Evolutionary conservation across 805 yeast genomes (phyloP).

Genomic region (Cyberlindnera euphorbiiphila): DNA sequence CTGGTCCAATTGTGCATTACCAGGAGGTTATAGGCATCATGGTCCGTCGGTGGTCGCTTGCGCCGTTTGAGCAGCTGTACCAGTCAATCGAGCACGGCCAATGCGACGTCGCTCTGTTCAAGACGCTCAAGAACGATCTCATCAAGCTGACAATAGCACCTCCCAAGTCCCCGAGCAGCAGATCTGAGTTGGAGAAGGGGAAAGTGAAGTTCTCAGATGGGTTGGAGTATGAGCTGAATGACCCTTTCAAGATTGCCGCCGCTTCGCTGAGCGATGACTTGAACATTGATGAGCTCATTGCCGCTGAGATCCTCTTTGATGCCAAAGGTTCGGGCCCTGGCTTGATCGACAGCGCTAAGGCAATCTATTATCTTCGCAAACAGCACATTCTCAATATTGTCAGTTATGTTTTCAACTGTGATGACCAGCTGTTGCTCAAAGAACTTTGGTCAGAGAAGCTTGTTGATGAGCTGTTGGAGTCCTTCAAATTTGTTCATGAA

Average conservation of each 20-base stretch:
- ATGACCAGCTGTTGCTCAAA: constrained; percentile 27
- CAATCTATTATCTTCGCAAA: constrained; percentile 64
- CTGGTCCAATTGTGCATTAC: too few relatives aligned
- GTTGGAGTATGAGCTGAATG: constrained; percentile 55
- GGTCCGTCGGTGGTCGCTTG: constrained; percentile 23
- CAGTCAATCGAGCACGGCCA: constrained; percentile 16
- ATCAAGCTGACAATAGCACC: constrained; percentile 38
- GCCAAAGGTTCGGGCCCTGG: constrained; percentile 45
- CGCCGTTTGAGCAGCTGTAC: constrained; percentile 19
- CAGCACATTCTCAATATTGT: constrained; percentile 70
- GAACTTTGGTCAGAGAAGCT: constrained; percentile 26
- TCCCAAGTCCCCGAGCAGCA: constrained; percentile 42
- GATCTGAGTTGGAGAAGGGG: constrained; percentile 44
- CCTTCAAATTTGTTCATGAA: constrained; percentile 57
- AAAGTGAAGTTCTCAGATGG: constrained; percentile 47
- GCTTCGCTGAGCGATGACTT: constrained; percentile 59
- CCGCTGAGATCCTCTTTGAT: constrained; percentile 63
- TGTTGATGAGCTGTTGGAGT: constrained; percentile 42
- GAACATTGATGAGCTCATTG: constrained; percentile 69
- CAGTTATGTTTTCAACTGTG: constrained; percentile 34
- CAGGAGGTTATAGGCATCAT: too few relatives aligned
- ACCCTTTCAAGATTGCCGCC: constrained; percentile 59
- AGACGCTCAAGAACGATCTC: constrained; percentile 43
- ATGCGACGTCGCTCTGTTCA: constrained; percentile 14
- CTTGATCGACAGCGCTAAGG: constrained; percentile 58